Conservation (phyloP, 192 early-diverging fungal species). For the Mortierella antarctica region DNA sequence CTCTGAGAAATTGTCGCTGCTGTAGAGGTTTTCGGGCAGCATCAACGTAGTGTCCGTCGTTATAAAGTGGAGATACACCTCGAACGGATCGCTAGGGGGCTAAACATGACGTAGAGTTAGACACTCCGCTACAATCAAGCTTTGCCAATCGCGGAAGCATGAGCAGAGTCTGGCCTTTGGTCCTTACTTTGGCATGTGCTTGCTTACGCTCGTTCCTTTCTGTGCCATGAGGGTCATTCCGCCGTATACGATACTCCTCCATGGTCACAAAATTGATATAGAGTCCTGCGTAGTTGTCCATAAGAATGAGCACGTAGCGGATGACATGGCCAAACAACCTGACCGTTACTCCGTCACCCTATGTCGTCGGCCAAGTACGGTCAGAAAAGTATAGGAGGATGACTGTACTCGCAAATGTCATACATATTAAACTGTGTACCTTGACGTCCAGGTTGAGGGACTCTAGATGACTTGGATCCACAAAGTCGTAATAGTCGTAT, state of each 20-base stretch:
- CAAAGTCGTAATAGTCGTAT: constrained; percentile 63
- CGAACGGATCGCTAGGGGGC: constrained; percentile 63
- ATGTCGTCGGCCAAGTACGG: constrained; percentile 2
- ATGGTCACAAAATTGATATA: constrained; percentile 67
- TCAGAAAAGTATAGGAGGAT: constrained; percentile 9
- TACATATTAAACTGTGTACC: constrained; percentile 26
- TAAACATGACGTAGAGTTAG: not conserved
- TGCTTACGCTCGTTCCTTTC: constrained; percentile 54
- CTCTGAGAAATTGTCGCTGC: constrained; percentile 59
- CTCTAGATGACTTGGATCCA: constrained; percentile 63
- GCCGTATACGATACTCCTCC: constrained; percentile 68
- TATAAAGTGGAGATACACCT: constrained; percentile 61
- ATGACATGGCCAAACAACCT: constrained; percentile 77
- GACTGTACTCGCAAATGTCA: not conserved
- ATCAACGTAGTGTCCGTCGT: constrained; percentile 60
- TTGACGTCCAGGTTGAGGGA: constrained; percentile 62
- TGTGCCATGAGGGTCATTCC: constrained; percentile 15
- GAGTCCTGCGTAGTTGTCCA: constrained; percentile 78
- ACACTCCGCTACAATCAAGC: not conserved
- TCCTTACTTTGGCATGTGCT: constrained; percentile 62
- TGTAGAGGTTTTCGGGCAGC: constrained; percentile 72
- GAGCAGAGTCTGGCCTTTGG: not conserved
- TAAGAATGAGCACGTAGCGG: constrained; percentile 72
- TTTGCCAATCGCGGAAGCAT: not conserved
- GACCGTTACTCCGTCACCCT: constrained; percentile 66